Base-by-base conservation (phyloP, 2,329 filamentous ascomycete genomes). In the Apiospora arundinis region DNA sequence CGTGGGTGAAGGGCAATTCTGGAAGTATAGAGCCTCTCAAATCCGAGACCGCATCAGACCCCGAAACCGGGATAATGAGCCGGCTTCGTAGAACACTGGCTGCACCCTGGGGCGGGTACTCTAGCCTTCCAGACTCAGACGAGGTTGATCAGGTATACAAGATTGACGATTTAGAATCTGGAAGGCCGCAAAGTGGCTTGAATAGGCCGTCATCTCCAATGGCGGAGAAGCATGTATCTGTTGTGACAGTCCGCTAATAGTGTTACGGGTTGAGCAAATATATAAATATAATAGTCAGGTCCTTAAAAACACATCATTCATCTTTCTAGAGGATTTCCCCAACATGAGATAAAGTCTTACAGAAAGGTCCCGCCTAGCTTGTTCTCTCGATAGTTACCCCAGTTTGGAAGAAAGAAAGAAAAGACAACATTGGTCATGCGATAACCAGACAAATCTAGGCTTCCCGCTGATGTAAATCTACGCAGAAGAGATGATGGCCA, bases 121-220 rank as follows among this genome's bases (percentile, higher is more conserved):
- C 67, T 16, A 46, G 67, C 37, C 28, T 69, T 1, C 46, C 67
- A 23, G 4, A 4, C 16, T 69, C 67, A n/a, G 46, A 49, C 28
- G 21, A 42, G 1, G 32, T 18, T 1, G 48, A 40, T 23, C 67
- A 52, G 14, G 67, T 21, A 12, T 40, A 52, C 18, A 46, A 69
- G 28, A 25, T 56, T 16, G 21, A 69, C 2, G 67, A 69, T 49
- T 11, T 56, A 52, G 67, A 69, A n/a, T 40, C 67, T 21, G 56
- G 56, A n/a, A 9, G 21, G 32, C 56, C 6, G 40, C 32, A 11
- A n/a, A 14, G 32, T 63, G 56, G 32, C 21, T n/a, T 11, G 32
- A 63, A 40, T n/a, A 4, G 4, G 11, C 32, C 56, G 56, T 40
- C 56, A 2, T 40, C 56, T 18, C 8, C 28, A 40, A 40, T 28